Base-by-base conservation (phyloP, 2,329 filamentous ascomycete genomes). In the Teratosphaeriaceae sp. region DNA sequence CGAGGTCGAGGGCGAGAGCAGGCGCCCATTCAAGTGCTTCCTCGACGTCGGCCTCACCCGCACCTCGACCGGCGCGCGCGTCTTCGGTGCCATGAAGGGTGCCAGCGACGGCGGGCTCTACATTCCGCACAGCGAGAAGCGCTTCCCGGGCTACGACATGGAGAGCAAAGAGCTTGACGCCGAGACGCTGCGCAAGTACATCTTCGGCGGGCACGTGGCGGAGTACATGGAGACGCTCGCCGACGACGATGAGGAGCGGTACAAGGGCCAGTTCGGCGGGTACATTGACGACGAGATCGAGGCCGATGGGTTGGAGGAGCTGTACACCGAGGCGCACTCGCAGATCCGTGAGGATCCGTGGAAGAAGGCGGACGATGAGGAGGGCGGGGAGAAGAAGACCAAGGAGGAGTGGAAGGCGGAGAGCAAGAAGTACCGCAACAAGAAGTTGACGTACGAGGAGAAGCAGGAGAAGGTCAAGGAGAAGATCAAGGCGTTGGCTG, bases 171-270 rank as follows among this genome's bases (percentile, higher is more conserved):
- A 97, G 81, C 87, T 98, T 64, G 92, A 98, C 64, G 80, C 88
- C 64, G 92, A 98, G 72, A 85, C 81, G 59, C 87, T 98, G 68
- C 88, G 90, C 80, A 94, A 89, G 79, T 98, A 98, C 85, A 98
- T 98, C 80, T 90, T 87, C 73, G 92, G 80, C 67, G 90, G 92
- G 51, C 92, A 98, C 82, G 87, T 98, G 56, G 89, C 90, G 60
- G 92, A 98, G 82, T 98, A 98, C 84, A 98, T 98, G 92, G 92
- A 98, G 84, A 92, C 85, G 47, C 86, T 98, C 56, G 92, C 92
- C 74, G 92, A 98, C 65, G 92, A 98, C 69, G 92, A 98, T 68
- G 92, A 98, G 85, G 92, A 98, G 82, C 89, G 92, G 69, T 98
- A 88, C 87, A 90, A 90, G 80, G 82, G 80, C 62, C 92, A 98